These are phyloP conservation scores for Anthracocystis walkeri DNA, from an alignment of 1,284 basidiomycete genomes.

Conservation along the genomic window DNA sequence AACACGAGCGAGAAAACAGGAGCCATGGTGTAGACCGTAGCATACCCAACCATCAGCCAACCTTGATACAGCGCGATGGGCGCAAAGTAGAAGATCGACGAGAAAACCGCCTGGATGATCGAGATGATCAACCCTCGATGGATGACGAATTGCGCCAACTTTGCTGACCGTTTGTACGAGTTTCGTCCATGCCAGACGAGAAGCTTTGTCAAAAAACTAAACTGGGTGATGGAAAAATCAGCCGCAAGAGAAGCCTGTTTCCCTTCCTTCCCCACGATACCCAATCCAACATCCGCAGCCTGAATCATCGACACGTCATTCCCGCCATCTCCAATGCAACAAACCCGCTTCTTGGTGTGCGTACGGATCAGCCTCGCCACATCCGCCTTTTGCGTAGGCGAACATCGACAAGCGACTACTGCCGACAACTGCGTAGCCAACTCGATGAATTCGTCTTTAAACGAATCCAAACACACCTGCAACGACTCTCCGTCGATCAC, in stretches of 20 bases:
- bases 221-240: slow-evolving; percentile 97
- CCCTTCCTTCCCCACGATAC: slow-evolving; percentile 98
- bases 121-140: slow-evolving; percentile 95
- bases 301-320: slow-evolving; percentile 98
- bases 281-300: slow-evolving; percentile 91
- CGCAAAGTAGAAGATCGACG: slow-evolving; percentile 97
- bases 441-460: slow-evolving; percentile 93
- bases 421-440: slow-evolving; percentile 94
- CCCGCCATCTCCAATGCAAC: slow-evolving; percentile 95
- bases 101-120: slow-evolving; percentile 89
- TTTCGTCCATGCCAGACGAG: slow-evolving; percentile 97
- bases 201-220: slow-evolving; percentile 92
- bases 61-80: slow-evolving; percentile 98
- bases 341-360: slow-evolving; percentile 92
- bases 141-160: slow-evolving; percentile 98
- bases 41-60: slow-evolving; percentile 97
- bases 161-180: slow-evolving; percentile 96
- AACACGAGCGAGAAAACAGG: slow-evolving; percentile 97
- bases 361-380: slow-evolving; percentile 90
- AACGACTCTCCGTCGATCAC: slow-evolving; percentile 99
- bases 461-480: slow-evolving; percentile 89
- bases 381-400: slow-evolving; percentile 98
- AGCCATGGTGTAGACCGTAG: slow-evolving; percentile 97
- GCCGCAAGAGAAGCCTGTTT: slow-evolving; percentile 97
- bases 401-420: slow-evolving; percentile 97